Evolutionary conservation across 2,329 filamentous ascomycete species (phyloP).

Genomic region (Neonectria hederae): DNA sequence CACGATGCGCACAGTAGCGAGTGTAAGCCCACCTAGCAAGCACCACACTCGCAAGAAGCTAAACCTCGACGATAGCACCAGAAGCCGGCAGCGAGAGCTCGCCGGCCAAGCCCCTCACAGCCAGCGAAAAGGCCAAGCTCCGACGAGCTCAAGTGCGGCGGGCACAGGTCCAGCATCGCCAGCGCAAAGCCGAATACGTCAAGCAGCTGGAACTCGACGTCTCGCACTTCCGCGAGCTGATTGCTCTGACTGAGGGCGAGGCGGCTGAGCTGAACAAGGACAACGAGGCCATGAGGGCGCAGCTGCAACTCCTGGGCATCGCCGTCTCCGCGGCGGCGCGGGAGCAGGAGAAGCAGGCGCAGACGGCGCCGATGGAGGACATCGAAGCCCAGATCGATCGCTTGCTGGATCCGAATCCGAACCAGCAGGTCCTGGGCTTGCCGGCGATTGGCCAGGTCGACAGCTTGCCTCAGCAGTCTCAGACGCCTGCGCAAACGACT

Average conservation of each 20-base stretch:
- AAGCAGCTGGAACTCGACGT: constrained; percentile 64
- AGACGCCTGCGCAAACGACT: constrained; percentile 11
- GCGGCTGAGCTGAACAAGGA: constrained; percentile 49
- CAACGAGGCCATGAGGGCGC: constrained; percentile 55
- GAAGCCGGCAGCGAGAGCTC: constrained; percentile 27
- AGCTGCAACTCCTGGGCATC: constrained; percentile 44
- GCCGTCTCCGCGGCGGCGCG: constrained; percentile 13
- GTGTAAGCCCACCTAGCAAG: constrained; percentile 36
- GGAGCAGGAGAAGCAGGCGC: neutral
- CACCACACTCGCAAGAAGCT: neutral
- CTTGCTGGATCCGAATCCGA: constrained; percentile 20
- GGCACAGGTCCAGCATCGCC: constrained; percentile 65
- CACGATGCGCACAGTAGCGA: constrained; percentile 29
- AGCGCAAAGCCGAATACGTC: constrained; percentile 65
- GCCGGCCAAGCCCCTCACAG: constrained; percentile 29
- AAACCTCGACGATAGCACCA: constrained; percentile 19
- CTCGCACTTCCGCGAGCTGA: constrained; percentile 57
- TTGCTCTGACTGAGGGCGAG: constrained; percentile 55
- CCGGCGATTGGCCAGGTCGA: constrained; percentile 5
- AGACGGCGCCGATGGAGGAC: neutral
- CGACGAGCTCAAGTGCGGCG: constrained; percentile 62
- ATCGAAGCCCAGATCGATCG: constrained; percentile 35
- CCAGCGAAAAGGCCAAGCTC: constrained; percentile 54
- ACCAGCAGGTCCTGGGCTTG: constrained; percentile 1
- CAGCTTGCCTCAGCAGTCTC: neutral